Evolutionary conservation across 2,329 filamentous ascomycete genomes (phyloP).

Genomic region (Venturia effusa): DNA sequence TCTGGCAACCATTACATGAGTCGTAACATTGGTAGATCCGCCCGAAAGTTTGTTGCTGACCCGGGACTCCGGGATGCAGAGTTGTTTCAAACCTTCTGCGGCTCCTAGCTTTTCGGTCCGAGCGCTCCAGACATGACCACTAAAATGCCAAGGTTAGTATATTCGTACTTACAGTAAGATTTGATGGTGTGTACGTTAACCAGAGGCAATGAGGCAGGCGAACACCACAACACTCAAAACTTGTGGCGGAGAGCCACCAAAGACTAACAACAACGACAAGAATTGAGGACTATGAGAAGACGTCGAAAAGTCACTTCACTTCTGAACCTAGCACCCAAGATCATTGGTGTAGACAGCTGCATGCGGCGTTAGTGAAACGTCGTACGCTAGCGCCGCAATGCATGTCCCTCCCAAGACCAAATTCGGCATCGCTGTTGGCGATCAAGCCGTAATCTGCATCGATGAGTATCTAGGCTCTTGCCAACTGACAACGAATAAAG

Average conservation of each 20-base stretch:
- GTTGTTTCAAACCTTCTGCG: background rate
- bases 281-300: background rate
- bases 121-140: background rate
- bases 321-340: background rate
- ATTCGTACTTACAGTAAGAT: background rate
- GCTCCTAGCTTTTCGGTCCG: background rate
- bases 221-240: background rate
- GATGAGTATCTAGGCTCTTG: no score
- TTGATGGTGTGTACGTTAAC: no score
- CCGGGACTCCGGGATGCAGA: background rate
- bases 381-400: background rate
- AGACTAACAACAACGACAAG: background rate
- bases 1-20: background rate
- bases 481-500: background rate
- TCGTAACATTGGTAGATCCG: background rate
- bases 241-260: background rate
- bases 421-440: no score
- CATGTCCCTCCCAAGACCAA: background rate
- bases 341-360: background rate
- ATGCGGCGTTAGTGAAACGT: background rate
- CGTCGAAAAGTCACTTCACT: background rate
- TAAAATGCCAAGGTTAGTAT: background rate
- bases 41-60: background rate
- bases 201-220: no score
- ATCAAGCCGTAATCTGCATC: background rate